Evolutionary conservation across 106 monocot species (phyloP).

Genomic region (Dendrobium catenatum): DNA sequence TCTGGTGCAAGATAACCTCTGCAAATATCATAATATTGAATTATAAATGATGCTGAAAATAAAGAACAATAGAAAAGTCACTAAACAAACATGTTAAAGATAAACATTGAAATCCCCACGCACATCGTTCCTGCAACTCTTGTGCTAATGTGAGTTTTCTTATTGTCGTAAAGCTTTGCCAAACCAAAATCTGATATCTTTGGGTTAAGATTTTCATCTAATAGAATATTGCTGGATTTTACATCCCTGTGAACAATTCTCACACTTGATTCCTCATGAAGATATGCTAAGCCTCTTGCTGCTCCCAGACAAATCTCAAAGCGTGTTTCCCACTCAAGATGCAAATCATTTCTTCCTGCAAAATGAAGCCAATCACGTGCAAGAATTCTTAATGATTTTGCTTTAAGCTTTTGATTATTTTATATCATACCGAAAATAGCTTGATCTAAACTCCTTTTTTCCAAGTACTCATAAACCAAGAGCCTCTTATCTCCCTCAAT

Average conservation of each 20-base stretch:
- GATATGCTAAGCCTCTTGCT: slow-evolving; percentile 53
- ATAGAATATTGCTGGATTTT: slow-evolving; percentile 72
- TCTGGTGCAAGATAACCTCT: slow-evolving; percentile 92
- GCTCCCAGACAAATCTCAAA: slow-evolving; percentile 76
- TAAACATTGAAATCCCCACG: slow-evolving; percentile 17
- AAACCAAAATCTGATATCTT: slow-evolving; percentile 84
- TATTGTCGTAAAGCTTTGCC: slow-evolving; percentile 72
- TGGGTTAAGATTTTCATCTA: slow-evolving; percentile 60
- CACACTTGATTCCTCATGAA: slow-evolving; percentile 19
- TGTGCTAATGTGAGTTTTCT: slow-evolving; percentile 83
- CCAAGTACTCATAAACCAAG: slow-evolving; percentile 49
- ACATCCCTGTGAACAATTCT: slow-evolving; percentile 80
- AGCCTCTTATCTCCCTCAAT: slow-evolving; percentile 32
- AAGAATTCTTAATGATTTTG: not conserved
- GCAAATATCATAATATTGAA: slow-evolving; percentile 1
- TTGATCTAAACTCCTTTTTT: slow-evolving; percentile 76
- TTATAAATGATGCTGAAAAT: not conserved
- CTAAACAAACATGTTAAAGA: not conserved
- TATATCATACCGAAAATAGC: slow-evolving; percentile 63
- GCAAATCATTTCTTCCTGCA: slow-evolving; percentile 37
- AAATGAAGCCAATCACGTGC: not conserved
- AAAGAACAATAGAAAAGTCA: not conserved
- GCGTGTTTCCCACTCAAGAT: slow-evolving; percentile 64
- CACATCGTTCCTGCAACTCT: slow-evolving; percentile 85
- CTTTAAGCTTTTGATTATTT: not conserved